Percentiles rank a stretch among this genome's conserved stretches.
phyloP scores from a whole-genome alignment of 1,284 basidiomycete species.

The Leccinum solheimii region DNA sequence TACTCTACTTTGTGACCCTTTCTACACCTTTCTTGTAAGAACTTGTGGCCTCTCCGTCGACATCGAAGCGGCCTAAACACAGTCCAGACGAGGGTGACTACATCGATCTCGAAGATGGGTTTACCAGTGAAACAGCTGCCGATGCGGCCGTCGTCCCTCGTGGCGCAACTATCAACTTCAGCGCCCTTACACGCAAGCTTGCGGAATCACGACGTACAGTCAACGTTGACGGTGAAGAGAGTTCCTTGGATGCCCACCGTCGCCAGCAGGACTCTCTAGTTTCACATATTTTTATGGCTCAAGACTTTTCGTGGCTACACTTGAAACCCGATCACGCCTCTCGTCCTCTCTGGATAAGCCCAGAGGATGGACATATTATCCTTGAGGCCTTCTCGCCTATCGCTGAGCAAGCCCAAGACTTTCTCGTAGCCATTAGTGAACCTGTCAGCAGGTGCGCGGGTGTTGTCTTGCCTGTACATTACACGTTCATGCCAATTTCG shows the following conservation, averaged over 20 bases:
- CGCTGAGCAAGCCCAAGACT: constrained; percentile 98
- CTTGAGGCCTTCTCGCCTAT: constrained; percentile 96
- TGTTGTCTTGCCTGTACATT: constrained; percentile 28
- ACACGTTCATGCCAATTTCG: constrained; percentile 28
- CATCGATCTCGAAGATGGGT: constrained; percentile 56
- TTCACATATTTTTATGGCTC: constrained; percentile 76
- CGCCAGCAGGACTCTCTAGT: constrained; percentile 70
- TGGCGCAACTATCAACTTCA: constrained; percentile 78
- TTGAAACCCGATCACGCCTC: constrained; percentile 89
- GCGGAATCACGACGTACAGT: constrained; percentile 54
- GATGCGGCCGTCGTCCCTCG: constrained; percentile 61
- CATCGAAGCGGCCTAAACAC: constrained; percentile 53
- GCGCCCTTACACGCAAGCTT: constrained; percentile 73
- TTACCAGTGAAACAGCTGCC: constrained; percentile 47
- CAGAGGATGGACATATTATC: constrained; percentile 92
- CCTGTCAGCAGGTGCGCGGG: constrained; percentile 91
- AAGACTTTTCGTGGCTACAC: constrained; percentile 83
- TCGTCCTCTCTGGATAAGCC: constrained; percentile 93
- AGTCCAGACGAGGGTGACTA: constrained; percentile 53
- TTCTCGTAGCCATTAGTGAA: constrained; percentile 97
- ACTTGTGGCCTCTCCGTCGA: constrained; percentile 27
- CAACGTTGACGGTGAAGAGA: constrained; percentile 40
- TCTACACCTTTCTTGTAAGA: constrained; percentile 17
- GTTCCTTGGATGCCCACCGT: constrained; percentile 58
- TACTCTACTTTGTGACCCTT: neutral